These are phyloP conservation scores for Kernera saxatilis DNA, from an alignment of 345 rosid species.

Conservation along the genomic window DNA sequence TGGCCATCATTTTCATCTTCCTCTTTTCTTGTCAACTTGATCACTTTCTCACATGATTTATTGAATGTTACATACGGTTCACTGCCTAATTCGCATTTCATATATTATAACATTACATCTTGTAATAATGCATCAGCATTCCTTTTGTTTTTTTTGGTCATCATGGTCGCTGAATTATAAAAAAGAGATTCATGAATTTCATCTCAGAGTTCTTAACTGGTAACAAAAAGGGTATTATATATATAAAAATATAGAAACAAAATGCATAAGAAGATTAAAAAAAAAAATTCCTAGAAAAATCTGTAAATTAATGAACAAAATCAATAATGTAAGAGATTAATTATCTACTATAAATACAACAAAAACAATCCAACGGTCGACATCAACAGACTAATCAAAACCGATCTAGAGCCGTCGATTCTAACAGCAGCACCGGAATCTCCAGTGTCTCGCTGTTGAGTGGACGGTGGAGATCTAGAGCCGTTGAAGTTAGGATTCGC, in stretches of 20 bases:
- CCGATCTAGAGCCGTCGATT: constrained; percentile 14
- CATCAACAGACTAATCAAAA: constrained; percentile 21
- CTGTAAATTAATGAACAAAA: not conserved
- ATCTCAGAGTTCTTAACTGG: too few relatives aligned
- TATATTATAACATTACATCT: not conserved
- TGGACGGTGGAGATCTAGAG: constrained; percentile 22
- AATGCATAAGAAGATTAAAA: too few relatives aligned
- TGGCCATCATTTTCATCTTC: not conserved
- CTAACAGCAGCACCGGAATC: constrained; percentile 20
- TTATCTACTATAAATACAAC: constrained; percentile 16
- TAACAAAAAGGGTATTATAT: too few relatives aligned
- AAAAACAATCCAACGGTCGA: constrained; percentile 34
- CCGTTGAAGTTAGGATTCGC: constrained; percentile 58
- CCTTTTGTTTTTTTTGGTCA: too few relatives aligned
- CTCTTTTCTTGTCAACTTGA: not conserved
- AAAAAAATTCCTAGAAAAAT: too few relatives aligned
- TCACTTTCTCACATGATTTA: not conserved
- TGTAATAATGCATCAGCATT: not conserved
- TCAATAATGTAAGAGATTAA: not conserved
- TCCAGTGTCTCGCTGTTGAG: constrained; percentile 47
- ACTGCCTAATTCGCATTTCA: too few relatives aligned
- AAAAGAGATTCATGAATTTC: too few relatives aligned
- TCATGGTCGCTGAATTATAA: too few relatives aligned
- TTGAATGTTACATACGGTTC: too few relatives aligned
- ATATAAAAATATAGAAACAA: too few relatives aligned